These are phyloP conservation scores for Strobilomyces dryophilus DNA, from an alignment of 768 basidiomycete species.

Conservation along the genomic window DNA sequence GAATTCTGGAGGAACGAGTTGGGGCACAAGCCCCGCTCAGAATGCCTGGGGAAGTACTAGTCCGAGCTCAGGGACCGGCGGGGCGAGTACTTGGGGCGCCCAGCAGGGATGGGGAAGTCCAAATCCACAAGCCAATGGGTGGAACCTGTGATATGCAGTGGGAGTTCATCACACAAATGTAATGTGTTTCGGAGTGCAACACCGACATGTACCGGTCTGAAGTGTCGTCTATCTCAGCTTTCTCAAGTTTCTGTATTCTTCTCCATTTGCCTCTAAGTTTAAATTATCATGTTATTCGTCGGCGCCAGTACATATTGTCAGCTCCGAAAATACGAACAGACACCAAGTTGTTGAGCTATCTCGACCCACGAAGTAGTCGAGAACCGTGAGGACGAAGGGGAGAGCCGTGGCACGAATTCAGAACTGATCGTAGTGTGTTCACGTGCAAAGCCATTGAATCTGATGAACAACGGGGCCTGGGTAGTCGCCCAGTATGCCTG, in stretches of 20 bases:
- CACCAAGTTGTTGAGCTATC: too few relatives aligned
- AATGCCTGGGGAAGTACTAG: conserved; percentile 36
- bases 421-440: too few relatives aligned
- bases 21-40: conserved; percentile 32
- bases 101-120: conserved; percentile 50
- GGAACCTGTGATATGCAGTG: conserved; percentile 35
- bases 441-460: too few relatives aligned
- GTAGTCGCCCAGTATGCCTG: not conserved
- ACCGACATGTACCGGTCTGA: not conserved
- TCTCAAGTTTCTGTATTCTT: too few relatives aligned
- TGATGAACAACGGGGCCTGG: not conserved
- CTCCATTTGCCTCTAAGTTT: too few relatives aligned
- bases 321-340: too few relatives aligned
- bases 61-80: conserved; percentile 22
- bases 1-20: conserved; percentile 21
- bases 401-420: too few relatives aligned
- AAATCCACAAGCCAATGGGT: conserved; percentile 48
- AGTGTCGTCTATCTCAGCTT: too few relatives aligned
- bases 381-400: too few relatives aligned
- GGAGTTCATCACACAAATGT: not conserved
- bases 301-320: too few relatives aligned
- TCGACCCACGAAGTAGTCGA: too few relatives aligned
- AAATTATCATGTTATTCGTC: too few relatives aligned
- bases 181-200: not conserved
- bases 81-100: conserved; percentile 23